A percentile compares a stretch with the other conserved stretches of the same genome.
These are phyloP conservation scores for Breynia disticha DNA, from an alignment of 441 rosid genomes.

Conservation along the genomic window DNA sequence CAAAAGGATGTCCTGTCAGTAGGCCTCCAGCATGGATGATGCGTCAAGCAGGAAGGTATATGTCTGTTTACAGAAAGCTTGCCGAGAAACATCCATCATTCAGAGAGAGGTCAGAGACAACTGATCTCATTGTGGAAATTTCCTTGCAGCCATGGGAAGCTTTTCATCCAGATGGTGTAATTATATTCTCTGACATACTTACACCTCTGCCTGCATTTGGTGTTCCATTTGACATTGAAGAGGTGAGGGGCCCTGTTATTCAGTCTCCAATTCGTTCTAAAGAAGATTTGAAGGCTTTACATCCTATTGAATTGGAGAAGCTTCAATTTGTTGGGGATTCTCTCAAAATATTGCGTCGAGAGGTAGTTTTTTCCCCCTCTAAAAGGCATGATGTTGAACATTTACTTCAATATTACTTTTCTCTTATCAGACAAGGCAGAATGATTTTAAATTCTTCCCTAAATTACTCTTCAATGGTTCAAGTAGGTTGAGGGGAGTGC, in stretches of 20 bases:
- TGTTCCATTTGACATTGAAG: constrained; percentile 91
- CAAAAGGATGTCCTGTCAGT: constrained; percentile 61
- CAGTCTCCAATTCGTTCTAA: constrained; percentile 66
- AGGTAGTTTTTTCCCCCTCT: constrained; percentile 38
- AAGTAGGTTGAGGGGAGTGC: constrained; percentile 67
- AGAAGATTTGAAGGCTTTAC: constrained; percentile 57
- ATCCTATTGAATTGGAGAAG: constrained; percentile 65
- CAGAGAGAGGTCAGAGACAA: constrained; percentile 89
- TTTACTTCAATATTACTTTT: background rate
- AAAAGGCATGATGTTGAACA: background rate
- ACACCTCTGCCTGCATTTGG: constrained; percentile 92
- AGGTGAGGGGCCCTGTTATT: constrained; percentile 75
- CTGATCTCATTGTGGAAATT: constrained; percentile 84
- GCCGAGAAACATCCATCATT: constrained; percentile 86
- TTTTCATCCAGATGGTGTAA: constrained; percentile 82
- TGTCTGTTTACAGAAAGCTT: constrained; percentile 92
- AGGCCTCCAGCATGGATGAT: constrained; percentile 99
- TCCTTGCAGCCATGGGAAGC: constrained; percentile 98
- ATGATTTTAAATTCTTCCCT: background rate
- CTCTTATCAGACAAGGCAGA: background rate
- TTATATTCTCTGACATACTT: constrained; percentile 91
- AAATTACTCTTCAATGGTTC: constrained; percentile 6
- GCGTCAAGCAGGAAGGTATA: constrained; percentile 98
- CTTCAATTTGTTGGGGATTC: constrained; percentile 73
- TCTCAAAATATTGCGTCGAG: constrained; percentile 60